Percentiles rank a stretch among this genome's conserved stretches.
phyloP scores from a whole-genome alignment of 345 rosid species.

The Rhodamnia argentea region DNA sequence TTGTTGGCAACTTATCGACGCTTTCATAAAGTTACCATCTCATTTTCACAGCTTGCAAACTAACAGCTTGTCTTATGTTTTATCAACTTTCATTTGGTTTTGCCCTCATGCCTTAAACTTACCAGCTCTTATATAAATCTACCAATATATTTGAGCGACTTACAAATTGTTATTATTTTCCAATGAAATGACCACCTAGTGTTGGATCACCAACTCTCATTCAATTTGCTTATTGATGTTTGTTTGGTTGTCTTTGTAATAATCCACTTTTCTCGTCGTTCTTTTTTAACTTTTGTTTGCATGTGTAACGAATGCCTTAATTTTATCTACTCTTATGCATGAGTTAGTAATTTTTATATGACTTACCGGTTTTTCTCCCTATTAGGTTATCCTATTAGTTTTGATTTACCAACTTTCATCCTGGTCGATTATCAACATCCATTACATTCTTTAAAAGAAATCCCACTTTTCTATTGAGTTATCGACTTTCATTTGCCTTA shows the following conservation, averaged over 20 bases:
- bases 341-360: neutral
- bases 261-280: neutral
- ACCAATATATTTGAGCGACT: neutral
- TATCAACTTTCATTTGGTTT: neutral
- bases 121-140: neutral
- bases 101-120: neutral
- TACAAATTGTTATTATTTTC: neutral
- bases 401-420: neutral
- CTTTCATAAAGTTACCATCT: too few relatives aligned
- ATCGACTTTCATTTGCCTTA: neutral
- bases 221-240: neutral
- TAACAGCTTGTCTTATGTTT: neutral
- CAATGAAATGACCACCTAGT: neutral
- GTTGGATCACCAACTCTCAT: accelerated
- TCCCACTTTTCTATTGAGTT: neutral
- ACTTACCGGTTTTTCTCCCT: neutral
- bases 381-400: neutral
- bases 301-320: neutral
- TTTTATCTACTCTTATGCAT: neutral
- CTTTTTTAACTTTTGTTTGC: neutral
- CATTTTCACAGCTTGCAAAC: accelerated
- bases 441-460: neutral
- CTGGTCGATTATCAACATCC: neutral
- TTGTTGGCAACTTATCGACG: too few relatives aligned
- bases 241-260: neutral